Evolutionary conservation across 2,329 filamentous ascomycete genomes (phyloP).

Genomic region (Byssothecium circinans): DNA sequence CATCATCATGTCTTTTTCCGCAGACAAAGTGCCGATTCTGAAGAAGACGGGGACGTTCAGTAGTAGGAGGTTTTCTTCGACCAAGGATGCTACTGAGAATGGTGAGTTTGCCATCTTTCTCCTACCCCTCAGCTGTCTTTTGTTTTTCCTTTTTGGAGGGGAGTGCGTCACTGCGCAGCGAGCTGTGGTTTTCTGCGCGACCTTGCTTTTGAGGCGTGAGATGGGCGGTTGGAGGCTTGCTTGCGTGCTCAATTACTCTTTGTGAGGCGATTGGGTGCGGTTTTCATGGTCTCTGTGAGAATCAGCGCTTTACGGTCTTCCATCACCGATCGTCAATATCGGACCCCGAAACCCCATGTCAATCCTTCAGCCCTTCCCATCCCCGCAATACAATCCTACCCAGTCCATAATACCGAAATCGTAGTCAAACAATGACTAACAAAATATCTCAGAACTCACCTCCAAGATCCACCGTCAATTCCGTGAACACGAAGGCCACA

Average conservation of each 20-base stretch:
- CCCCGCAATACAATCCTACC: not conserved
- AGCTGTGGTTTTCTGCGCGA: not conserved
- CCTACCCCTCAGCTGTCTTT: constrained; percentile 11
- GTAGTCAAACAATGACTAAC: constrained; percentile 1
- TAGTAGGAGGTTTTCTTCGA: constrained; percentile 39
- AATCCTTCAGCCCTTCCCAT: not conserved
- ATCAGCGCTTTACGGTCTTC: too few species aligned
- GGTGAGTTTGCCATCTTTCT: constrained; percentile 34
- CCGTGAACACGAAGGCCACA: constrained; percentile 86
- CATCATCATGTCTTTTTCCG: constrained; percentile 40
- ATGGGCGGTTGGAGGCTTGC: not conserved
- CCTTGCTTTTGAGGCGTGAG: not conserved
- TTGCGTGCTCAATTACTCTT: not conserved
- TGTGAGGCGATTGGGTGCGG: not conserved
- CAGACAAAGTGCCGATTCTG: constrained; percentile 34
- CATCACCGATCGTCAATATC: too few species aligned
- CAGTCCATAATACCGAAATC: not conserved
- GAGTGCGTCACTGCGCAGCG: not conserved
- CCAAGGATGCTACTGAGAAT: constrained; percentile 41
- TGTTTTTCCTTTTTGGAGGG: constrained; percentile 6
- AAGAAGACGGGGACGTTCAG: constrained; percentile 28
- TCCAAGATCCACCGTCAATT: constrained; percentile 89
- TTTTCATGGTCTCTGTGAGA: not conserved
- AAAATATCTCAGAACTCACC: constrained; percentile 62
- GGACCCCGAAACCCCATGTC: not conserved